Evolutionary conservation across 164 flowering plant genomes (phyloP).

Genomic region (Cinnamomum micranthum): DNA sequence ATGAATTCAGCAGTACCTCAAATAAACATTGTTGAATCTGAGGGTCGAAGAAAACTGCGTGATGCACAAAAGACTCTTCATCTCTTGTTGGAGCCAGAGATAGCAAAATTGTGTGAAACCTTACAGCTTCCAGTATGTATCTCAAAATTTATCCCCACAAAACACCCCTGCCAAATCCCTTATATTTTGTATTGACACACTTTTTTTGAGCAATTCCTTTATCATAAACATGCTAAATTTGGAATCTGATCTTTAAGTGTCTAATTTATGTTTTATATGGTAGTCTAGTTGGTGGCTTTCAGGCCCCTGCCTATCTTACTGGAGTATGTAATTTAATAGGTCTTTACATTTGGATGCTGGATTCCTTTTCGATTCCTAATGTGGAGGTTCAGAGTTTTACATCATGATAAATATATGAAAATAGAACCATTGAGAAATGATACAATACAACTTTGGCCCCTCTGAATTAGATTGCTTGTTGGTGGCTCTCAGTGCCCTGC

Average conservation of each 20-base stretch:
- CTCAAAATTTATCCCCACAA: background rate
- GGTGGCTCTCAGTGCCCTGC: no score
- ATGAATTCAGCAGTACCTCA: conserved; percentile 15
- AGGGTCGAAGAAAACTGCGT: conserved; percentile 22
- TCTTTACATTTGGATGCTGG: no score
- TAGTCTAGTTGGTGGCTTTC: no score
- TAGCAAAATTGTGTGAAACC: conserved; percentile 52
- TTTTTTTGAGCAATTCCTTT: background rate
- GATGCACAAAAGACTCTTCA: conserved; percentile 52
- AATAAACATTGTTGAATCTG: conserved; percentile 23
- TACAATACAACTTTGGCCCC: no score
- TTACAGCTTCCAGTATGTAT: conserved; percentile 53
- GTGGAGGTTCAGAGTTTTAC: no score
- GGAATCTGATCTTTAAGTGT: background rate
- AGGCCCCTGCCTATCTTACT: no score
- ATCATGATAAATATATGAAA: no score
- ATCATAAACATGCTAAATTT: no score
- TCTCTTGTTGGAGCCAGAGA: conserved; percentile 44
- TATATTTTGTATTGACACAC: background rate
- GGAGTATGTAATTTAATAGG: no score
- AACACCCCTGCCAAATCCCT: background rate
- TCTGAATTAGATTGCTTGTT: no score
- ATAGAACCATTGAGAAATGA: no score
- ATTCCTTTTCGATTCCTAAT: no score
- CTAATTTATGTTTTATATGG: background rate